Conservation (phyloP, 2,329 filamentous ascomycete species). For the Pseudogymnoascus sp. region DNA sequence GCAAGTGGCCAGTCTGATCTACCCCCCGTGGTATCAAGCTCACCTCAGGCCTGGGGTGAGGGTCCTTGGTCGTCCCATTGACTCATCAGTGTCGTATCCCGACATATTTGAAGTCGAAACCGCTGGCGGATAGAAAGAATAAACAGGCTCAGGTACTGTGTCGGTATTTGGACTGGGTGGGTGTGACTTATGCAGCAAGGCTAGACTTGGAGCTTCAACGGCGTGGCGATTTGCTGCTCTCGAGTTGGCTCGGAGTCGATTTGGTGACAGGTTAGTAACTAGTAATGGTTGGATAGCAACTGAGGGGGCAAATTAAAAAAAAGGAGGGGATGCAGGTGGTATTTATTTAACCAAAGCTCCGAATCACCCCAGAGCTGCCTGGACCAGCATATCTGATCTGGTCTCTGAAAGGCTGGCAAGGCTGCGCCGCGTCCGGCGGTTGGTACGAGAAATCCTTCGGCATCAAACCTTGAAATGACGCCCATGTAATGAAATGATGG, state of each 20-base stretch:
- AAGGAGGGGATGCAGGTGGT: neutral
- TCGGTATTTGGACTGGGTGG: neutral
- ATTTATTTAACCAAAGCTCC: neutral
- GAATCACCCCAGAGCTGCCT: neutral
- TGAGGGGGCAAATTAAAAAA: neutral
- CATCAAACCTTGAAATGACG: neutral
- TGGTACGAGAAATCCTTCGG: neutral
- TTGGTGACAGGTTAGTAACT: neutral
- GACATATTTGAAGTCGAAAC: neutral
- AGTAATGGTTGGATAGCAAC: neutral
- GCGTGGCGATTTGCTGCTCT: neutral
- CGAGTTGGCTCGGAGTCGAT: neutral
- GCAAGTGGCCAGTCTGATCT: neutral
- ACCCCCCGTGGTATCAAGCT: neutral
- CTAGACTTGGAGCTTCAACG: slow-evolving; percentile 2
- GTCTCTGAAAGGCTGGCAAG: neutral
- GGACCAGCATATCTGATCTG: neutral
- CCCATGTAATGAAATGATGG: neutral
- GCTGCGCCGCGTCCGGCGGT: neutral
- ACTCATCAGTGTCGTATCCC: neutral
- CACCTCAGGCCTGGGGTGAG: neutral
- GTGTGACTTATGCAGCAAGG: neutral
- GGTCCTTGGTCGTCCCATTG: neutral
- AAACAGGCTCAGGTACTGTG: neutral
- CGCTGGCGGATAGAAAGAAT: neutral